Conservation (phyloP, 179 eudicot genomes). For the Beta corolliflora region DNA sequence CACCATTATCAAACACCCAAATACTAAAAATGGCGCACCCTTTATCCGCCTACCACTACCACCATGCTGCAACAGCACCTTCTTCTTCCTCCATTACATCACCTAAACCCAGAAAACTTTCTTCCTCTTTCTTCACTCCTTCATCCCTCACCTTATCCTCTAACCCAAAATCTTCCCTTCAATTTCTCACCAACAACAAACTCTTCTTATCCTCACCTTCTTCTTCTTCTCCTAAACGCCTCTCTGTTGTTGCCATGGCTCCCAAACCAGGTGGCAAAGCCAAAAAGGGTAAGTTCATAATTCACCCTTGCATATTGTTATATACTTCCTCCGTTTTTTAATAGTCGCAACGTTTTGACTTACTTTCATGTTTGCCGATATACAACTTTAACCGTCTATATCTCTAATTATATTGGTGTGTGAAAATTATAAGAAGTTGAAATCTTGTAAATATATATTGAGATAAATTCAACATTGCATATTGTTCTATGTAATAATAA, state of each 20-base stretch:
- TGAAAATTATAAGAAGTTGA: too few relatives aligned
- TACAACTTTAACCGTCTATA: too few relatives aligned
- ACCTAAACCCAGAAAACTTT: constrained; percentile 4
- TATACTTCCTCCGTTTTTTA: too few relatives aligned
- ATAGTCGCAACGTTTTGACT: not conserved
- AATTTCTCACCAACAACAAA: constrained; percentile 37
- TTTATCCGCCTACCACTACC: constrained; percentile 31
- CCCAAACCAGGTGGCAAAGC: constrained; percentile 86
- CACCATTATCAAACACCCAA: not conserved
- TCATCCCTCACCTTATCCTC: constrained; percentile 45
- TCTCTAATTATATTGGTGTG: too few relatives aligned
- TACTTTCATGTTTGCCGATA: too few relatives aligned
- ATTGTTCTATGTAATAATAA: too few relatives aligned
- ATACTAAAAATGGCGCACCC: constrained; percentile 45
- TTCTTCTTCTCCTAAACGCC: constrained; percentile 45
- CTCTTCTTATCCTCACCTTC: constrained; percentile 21
- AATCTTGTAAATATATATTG: too few relatives aligned
- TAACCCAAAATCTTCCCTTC: constrained; percentile 41
- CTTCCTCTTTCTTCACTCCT: constrained; percentile 17
- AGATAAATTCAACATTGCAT: too few relatives aligned
- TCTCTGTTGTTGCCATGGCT: constrained; percentile 79
- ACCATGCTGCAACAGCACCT: not conserved
- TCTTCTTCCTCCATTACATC: constrained; percentile 26
- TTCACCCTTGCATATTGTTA: too few relatives aligned
- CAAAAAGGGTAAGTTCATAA: constrained; percentile 58